Percentiles rank a stretch among this genome's conserved stretches.
phyloP scores from a whole-genome alignment of 2,329 filamentous ascomycete species.

The Diplodia intermedia region DNA sequence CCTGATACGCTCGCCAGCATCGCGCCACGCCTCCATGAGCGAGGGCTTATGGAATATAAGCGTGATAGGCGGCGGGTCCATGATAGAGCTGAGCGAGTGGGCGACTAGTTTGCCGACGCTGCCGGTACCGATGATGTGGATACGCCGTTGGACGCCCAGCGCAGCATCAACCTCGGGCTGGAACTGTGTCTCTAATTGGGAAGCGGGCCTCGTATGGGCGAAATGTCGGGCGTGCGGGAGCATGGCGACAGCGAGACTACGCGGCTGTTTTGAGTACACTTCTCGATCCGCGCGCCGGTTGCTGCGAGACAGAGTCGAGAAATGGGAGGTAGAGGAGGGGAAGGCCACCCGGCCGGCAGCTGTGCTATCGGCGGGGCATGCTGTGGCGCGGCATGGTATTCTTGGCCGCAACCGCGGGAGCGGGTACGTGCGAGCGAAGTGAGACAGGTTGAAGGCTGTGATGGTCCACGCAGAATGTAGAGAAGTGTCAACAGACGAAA shows the following conservation, averaged over 20 bases:
- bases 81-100: constrained; percentile 68
- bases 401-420: constrained; percentile 56
- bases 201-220: not conserved
- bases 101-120: constrained; percentile 84
- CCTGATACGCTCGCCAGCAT: constrained; percentile 52
- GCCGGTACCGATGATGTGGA: constrained; percentile 81
- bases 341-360: constrained; percentile 53
- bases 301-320: not conserved
- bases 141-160: constrained; percentile 46
- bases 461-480: not conserved
- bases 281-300: not conserved
- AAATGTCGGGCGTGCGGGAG: constrained; percentile 2
- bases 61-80: constrained; percentile 73
- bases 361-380: constrained; percentile 54
- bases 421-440: constrained; percentile 45
- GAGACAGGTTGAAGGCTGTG: constrained; percentile 53
- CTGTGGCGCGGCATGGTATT: constrained; percentile 48
- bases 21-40: constrained; percentile 56
- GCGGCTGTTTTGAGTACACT: too few relatives aligned
- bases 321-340: constrained; percentile 5
- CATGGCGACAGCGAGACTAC: not conserved
- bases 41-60: constrained; percentile 72
- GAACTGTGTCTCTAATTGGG: not conserved
- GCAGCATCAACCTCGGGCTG: not conserved
- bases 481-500: not conserved